Conservation (phyloP, 768 basidiomycete species). For the Hericium rajendrae region DNA sequence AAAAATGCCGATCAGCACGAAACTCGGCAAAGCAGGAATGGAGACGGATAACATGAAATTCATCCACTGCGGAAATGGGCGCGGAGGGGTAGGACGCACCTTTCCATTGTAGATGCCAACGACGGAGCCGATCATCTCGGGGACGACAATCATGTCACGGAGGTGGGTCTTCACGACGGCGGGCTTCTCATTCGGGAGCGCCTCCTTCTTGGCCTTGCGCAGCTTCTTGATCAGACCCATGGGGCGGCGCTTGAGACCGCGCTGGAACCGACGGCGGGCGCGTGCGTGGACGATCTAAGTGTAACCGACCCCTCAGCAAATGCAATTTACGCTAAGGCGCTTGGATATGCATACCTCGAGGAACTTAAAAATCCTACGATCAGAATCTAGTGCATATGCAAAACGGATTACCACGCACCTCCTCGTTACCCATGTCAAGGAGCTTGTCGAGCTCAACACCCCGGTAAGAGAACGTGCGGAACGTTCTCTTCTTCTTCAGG, state of each 20-base stretch:
- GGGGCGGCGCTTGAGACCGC: constrained; percentile 96
- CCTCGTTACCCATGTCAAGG: constrained; percentile 91
- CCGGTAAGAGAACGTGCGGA: constrained; percentile 98
- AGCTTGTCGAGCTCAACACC: constrained; percentile 98
- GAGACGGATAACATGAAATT: background rate
- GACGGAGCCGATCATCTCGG: constrained; percentile 99
- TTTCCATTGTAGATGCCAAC: constrained; percentile 99
- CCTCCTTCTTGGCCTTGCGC: constrained; percentile 99
- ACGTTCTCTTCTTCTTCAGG: constrained; percentile 97
- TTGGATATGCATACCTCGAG: constrained; percentile 51
- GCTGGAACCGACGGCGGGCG: constrained; percentile 96
- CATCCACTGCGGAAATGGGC: background rate
- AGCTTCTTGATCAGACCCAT: constrained; percentile 99
- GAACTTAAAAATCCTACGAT: constrained; percentile 36
- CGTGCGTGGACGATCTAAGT: constrained; percentile 87
- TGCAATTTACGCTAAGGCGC: background rate
- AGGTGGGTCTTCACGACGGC: constrained; percentile 98
- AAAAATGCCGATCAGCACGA: background rate
- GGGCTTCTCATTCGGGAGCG: constrained; percentile 98
- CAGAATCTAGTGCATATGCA: background rate
- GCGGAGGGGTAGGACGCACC: constrained; percentile 31
- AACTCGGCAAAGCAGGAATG: background rate
- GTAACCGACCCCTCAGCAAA: background rate
- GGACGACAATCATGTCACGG: constrained; percentile 99
- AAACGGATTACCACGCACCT: constrained; percentile 43